Evolutionary conservation across 2,329 filamentous ascomycete genomes (phyloP).

Genomic region (Metarhizium humberi): DNA sequence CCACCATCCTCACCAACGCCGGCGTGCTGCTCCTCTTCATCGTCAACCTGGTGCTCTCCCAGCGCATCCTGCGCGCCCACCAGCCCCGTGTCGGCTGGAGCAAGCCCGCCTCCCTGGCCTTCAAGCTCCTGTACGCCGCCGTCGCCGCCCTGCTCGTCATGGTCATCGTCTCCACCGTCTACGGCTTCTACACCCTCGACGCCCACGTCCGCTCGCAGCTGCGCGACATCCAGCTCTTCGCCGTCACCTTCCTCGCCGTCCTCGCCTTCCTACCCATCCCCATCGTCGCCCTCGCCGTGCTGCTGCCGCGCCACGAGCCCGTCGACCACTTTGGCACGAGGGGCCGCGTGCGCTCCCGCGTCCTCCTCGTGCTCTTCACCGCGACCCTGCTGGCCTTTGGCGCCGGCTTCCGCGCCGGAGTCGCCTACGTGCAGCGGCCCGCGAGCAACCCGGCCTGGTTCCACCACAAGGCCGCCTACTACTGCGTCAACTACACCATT

Average conservation of each 20-base stretch:
- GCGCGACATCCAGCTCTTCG: constrained; percentile 55
- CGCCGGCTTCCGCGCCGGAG: constrained; percentile 58
- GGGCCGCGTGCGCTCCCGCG: constrained; percentile 58
- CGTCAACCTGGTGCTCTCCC: constrained; percentile 68
- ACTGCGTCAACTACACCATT: constrained; percentile 67
- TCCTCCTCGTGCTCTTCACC: constrained; percentile 52
- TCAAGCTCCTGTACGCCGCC: constrained; percentile 49
- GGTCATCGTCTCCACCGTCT: constrained; percentile 54
- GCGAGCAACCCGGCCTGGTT: constrained; percentile 55
- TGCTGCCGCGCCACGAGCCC: constrained; percentile 33
- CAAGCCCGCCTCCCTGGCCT: constrained; percentile 35
- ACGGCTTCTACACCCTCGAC: constrained; percentile 59
- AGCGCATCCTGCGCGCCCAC: constrained; percentile 64
- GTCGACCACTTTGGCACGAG: constrained; percentile 44
- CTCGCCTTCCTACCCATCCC: constrained; percentile 54
- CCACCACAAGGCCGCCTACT: constrained; percentile 64
- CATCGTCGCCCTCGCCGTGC: constrained; percentile 40
- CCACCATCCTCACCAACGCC: constrained; percentile 61
- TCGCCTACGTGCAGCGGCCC: constrained; percentile 42
- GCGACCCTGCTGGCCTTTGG: constrained; percentile 55
- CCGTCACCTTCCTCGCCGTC: constrained; percentile 51
- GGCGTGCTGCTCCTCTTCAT: constrained; percentile 69
- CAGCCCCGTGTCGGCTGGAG: constrained; percentile 67
- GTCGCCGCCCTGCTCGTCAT: constrained; percentile 53
- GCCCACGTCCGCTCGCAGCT: constrained; percentile 37